Percentiles rank a stretch among this genome's conserved stretches.
phyloP scores from a whole-genome alignment of 345 rosid genomes.

The Corchorus capsularis region DNA sequence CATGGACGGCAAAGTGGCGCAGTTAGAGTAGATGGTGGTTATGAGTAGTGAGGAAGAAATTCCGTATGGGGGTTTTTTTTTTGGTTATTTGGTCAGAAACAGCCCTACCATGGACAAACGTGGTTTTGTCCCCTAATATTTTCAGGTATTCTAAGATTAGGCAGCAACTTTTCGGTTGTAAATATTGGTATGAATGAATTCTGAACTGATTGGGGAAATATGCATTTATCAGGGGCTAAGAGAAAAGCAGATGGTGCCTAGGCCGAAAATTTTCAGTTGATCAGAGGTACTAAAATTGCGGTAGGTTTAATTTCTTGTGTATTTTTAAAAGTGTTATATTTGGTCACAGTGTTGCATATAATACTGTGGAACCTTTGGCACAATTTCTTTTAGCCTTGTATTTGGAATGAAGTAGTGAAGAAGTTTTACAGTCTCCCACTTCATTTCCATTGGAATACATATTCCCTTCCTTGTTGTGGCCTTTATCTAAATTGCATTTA shows the following conservation, averaged over 20 bases:
- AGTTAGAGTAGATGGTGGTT: constrained; percentile 42
- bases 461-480: too few relatives aligned
- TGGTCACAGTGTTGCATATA: neutral
- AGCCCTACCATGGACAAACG: constrained; percentile 9
- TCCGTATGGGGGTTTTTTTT: constrained; percentile 12
- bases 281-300: neutral
- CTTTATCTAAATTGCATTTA: too few relatives aligned
- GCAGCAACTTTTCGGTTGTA: constrained; percentile 25
- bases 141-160: constrained; percentile 38
- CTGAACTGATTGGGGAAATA: constrained; percentile 25
- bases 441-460: neutral
- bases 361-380: too few relatives aligned
- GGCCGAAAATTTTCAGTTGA: constrained; percentile 20
- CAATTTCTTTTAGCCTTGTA: constrained; percentile 9
- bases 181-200: constrained; percentile 18
- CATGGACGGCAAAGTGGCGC: constrained; percentile 51
- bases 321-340: neutral
- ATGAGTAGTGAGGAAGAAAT: constrained; percentile 39
- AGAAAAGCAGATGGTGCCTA: constrained; percentile 24
- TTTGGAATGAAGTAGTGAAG: constrained; percentile 19
- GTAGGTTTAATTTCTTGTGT: constrained; percentile 13
- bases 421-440: neutral
- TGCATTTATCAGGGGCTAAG: constrained; percentile 45
- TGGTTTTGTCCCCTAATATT: constrained; percentile 16
- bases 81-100: neutral